phyloP scores from a whole-genome alignment of 2,329 filamentous ascomycete genomes.

The Stachybotrys chartarum region DNA sequence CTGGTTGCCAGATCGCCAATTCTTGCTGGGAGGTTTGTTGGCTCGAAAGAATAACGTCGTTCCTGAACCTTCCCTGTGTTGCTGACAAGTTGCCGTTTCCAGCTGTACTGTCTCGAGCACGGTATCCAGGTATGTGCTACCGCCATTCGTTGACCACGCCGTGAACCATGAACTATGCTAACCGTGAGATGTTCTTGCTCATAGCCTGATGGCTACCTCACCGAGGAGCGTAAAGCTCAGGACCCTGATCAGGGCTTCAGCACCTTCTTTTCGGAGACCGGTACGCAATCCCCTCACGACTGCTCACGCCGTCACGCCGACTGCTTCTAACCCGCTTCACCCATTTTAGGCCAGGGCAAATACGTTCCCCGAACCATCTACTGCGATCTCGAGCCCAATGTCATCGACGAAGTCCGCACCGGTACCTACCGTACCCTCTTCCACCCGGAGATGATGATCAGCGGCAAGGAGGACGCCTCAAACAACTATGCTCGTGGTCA shows the following conservation, averaged over 20 bases:
- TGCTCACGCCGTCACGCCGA: background rate
- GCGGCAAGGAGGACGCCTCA: conserved; percentile 98
- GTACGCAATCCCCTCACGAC: conserved; percentile 41
- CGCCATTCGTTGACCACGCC: conserved; percentile 9
- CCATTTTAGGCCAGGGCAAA: conserved; percentile 77
- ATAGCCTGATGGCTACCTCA: conserved; percentile 97
- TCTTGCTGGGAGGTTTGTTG: conserved; percentile 98
- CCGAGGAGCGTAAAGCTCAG: conserved; percentile 90
- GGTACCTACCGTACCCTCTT: conserved; percentile 94
- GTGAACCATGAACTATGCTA: conserved; percentile 8
- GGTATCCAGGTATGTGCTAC: conserved; percentile 75
- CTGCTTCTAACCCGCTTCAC: conserved; percentile 12
- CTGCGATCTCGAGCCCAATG: conserved; percentile 99
- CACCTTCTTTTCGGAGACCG: conserved; percentile 99
- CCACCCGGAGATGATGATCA: conserved; percentile 99
- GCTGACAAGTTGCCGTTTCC: conserved; percentile 15
- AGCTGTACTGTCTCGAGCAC: conserved; percentile 99
- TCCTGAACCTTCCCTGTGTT: conserved; percentile 7
- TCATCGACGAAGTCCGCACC: conserved; percentile 98
- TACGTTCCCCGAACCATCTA: conserved; percentile 99
- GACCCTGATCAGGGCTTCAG: conserved; percentile 97
- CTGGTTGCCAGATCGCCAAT: conserved; percentile 99
- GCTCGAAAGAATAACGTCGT: background rate
- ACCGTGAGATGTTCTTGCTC: conserved; percentile 1
- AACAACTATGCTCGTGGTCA: conserved; percentile 99